A percentile compares a stretch with the other conserved stretches of the same genome.
phyloP scores from a whole-genome alignment of 306 rosid species.

The Phaseolus lunatus region DNA sequence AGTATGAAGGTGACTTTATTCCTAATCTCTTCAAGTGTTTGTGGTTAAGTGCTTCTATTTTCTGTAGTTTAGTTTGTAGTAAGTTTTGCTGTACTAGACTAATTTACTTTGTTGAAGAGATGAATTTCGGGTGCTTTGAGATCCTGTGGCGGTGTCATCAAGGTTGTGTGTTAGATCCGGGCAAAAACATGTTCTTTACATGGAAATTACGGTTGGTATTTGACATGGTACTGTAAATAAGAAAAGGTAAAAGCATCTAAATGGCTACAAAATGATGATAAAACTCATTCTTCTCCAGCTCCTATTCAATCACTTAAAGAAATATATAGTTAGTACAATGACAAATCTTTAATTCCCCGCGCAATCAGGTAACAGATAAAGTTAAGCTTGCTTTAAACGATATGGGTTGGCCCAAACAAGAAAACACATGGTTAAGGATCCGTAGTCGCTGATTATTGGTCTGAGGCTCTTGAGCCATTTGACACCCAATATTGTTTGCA shows the following conservation, averaged over 20 bases:
- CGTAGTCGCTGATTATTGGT: too few species aligned
- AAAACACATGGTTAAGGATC: too few species aligned
- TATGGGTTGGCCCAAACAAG: too few species aligned
- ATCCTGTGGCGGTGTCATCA: conserved; percentile 17
- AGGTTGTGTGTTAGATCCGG: not conserved
- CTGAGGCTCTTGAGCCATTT: too few species aligned
- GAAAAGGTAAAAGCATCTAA: not conserved
- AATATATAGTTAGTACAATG: not conserved
- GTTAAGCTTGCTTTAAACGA: too few species aligned
- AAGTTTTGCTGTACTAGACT: conserved; percentile 25
- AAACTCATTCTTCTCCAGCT: not conserved
- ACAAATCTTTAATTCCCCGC: not conserved
- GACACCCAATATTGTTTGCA: too few species aligned
- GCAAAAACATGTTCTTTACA: not conserved
- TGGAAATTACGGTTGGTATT: conserved; percentile 9
- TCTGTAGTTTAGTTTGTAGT: conserved; percentile 36
- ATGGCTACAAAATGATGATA: not conserved
- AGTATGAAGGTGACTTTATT: conserved; percentile 79
- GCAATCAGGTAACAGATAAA: not conserved
- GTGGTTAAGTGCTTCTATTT: conserved; percentile 25
- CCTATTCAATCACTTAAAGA: not conserved
- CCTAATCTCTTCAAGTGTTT: conserved; percentile 26
- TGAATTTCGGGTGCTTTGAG: conserved; percentile 33
- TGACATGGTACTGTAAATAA: not conserved
- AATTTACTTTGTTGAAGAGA: not conserved